Conservation (phyloP, 306 rosid species). For the Corylus heterophylla region DNA sequence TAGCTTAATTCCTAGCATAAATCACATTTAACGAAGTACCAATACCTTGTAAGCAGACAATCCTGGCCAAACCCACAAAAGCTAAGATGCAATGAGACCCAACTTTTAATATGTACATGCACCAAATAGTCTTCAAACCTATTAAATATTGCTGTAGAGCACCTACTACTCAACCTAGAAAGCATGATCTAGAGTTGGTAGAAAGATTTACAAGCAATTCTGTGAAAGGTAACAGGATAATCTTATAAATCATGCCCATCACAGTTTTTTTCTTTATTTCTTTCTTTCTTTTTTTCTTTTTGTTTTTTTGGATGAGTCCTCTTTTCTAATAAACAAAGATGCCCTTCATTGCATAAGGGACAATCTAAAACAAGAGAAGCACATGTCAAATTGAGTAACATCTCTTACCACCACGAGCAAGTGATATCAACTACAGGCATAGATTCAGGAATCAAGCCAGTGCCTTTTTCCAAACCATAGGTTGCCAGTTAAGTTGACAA, state of each 20-base stretch:
- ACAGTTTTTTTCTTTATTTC: neutral
- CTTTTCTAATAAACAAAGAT: neutral
- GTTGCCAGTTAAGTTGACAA: neutral
- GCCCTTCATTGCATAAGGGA: neutral
- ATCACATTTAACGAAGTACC: neutral
- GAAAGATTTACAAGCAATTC: slow-evolving; percentile 12
- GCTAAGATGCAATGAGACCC: slow-evolving; percentile 1
- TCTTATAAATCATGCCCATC: slow-evolving; percentile 7
- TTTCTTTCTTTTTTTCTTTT: neutral
- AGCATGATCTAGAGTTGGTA: slow-evolving; percentile 6
- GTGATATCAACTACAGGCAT: neutral
- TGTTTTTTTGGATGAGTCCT: neutral
- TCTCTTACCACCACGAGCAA: neutral
- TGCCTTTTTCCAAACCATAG: neutral
- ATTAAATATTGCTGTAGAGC: slow-evolving; percentile 4
- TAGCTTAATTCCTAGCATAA: neutral
- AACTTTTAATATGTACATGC: slow-evolving; percentile 13
- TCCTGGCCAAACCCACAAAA: slow-evolving; percentile 1
- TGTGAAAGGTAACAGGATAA: slow-evolving; percentile 1
- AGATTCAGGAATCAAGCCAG: neutral
- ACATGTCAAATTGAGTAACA: neutral
- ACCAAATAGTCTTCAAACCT: neutral
- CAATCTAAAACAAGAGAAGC: neutral
- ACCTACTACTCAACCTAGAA: neutral
- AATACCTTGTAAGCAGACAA: neutral